Base-by-base conservation (phyloP, 495 filamentous ascomycete genomes). In the Jackrogersella multiformis region DNA sequence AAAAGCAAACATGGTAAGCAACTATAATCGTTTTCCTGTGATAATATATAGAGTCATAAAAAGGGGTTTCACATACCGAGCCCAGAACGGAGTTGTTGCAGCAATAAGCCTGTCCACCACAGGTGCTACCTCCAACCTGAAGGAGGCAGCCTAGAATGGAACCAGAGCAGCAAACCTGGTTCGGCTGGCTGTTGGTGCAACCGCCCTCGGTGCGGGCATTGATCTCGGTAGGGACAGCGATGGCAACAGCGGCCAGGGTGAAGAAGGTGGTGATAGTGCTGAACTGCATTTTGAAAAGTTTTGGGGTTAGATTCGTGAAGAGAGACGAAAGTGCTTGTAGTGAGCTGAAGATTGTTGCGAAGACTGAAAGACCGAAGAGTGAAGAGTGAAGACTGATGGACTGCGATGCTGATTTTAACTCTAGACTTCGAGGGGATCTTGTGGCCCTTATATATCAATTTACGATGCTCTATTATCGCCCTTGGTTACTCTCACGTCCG, bases 221-320 rank as follows among this genome's bases (percentile, higher is more conserved):
- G 7, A 65, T 32, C 13, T 72, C 61, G 10, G 66, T n/a, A 20
- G 61, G 64, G 61, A 46, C 69, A 39, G 64, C 69, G 21, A 49
- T 56, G 61, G 69, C 64, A 61, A 65, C 69, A 5, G 69, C 52
- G 52, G 69, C 69, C 65, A 72, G 20, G 21, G 69, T 26, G 52
- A 72, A 32, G 61, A 68, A 38, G 28, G 69, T 65, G 55, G 58
- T 61, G 56, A 65, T 42, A 21, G 36, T 21, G 41, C 35, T 61
- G 65, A 72, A 72, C 69, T 72, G 64, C 69, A 72, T 72, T 51
- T 65, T 72, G 61, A 54, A n/a, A n/a, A n/a, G 34, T 59, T 23
- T 59, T 54, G 41, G 36, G 30, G 20, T 35, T 45, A 16, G 46
- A 26, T 18, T 53, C 56, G n/a, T 41, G 53, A 48, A 30, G 35